Evolutionary conservation across 805 yeast species (phyloP).

Genomic region (Wickerhamomyces subpelliculosus): DNA sequence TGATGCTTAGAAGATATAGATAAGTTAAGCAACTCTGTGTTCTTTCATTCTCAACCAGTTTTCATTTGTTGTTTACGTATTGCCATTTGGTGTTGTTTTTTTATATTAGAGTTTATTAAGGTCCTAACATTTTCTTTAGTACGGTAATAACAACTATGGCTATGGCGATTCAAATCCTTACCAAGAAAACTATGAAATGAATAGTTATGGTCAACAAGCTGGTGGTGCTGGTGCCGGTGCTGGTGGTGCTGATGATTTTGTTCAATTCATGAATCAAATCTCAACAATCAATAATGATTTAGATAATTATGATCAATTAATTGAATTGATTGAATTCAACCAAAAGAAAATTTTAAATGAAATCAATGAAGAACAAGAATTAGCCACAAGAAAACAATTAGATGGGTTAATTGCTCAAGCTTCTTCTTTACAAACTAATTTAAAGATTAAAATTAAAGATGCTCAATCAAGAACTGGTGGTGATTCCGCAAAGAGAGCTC

Average conservation of each 20-base stretch:
- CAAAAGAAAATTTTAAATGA: slow-evolving; percentile 70
- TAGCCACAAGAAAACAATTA: slow-evolving; percentile 63
- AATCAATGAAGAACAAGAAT: slow-evolving; percentile 63
- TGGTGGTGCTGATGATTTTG: slow-evolving; percentile 41
- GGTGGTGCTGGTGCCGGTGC: no score
- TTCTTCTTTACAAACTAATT: slow-evolving; percentile 62
- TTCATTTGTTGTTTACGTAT: no score
- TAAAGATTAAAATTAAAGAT: slow-evolving; percentile 70
- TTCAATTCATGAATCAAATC: slow-evolving; percentile 61
- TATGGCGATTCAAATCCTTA: slow-evolving; percentile 3
- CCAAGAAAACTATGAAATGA: slow-evolving; percentile 2
- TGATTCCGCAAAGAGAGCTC: slow-evolving; percentile 79
- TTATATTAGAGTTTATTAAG: no score
- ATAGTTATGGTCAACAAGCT: no score
- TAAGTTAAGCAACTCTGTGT: no score
- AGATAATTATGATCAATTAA: slow-evolving; percentile 61
- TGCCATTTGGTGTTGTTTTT: no score
- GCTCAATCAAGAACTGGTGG: slow-evolving; percentile 64
- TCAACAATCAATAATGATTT: slow-evolving; percentile 62
- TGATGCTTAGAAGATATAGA: no score
- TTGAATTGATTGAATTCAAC: slow-evolving; percentile 61
- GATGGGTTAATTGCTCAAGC: slow-evolving; percentile 76
- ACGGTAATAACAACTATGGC: slow-evolving; percentile 3
- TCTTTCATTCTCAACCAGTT: no score
- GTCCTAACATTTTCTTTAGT: not conserved